Percentiles rank a stretch among this genome's conserved stretches.
phyloP scores from a whole-genome alignment of 192 early-diverging fungal species.

The Fimicolochytrium jonesii region DNA sequence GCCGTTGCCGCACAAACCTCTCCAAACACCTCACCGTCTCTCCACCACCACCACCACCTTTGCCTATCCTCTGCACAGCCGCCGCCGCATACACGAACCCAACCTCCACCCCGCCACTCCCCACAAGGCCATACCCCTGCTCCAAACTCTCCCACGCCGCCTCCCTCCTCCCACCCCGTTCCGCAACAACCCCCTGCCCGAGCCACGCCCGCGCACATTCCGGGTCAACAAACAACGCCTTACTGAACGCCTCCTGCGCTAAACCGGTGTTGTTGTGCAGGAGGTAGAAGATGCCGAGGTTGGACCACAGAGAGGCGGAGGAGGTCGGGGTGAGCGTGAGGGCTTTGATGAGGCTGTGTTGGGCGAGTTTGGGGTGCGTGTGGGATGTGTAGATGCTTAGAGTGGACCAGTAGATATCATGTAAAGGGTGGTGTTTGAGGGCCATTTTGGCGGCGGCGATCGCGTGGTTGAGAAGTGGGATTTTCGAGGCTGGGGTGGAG shows the following conservation, averaged over 20 bases:
- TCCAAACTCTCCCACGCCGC: slow-evolving; percentile 68
- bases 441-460: slow-evolving; percentile 20
- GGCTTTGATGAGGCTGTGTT: slow-evolving; percentile 82
- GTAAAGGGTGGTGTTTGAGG: slow-evolving; percentile 36
- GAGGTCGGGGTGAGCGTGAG: slow-evolving; percentile 61
- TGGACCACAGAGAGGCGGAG: slow-evolving; percentile 69
- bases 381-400: slow-evolving; percentile 60
- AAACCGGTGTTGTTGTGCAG: slow-evolving; percentile 68
- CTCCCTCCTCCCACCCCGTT: slow-evolving; percentile 45
- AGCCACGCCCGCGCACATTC: slow-evolving; percentile 76
- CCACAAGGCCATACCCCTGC: slow-evolving; percentile 69
- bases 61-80: too few species aligned
- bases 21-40: too few species aligned
- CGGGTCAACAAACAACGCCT: slow-evolving; percentile 71
- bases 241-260: slow-evolving; percentile 65
- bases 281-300: slow-evolving; percentile 78
- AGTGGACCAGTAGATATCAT: slow-evolving; percentile 62
- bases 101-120: slow-evolving; percentile 35
- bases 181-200: slow-evolving; percentile 80
- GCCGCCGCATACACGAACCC: too few species aligned
- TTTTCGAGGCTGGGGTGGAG: not conserved
- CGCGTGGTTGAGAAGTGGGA: not conserved
- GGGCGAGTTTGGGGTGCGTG: slow-evolving; percentile 57
- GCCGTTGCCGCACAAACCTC: too few species aligned
- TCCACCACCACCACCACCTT: too few species aligned